Evolutionary conservation across 495 filamentous ascomycete species (phyloP).

Genomic region (Bombardia bombarda): DNA sequence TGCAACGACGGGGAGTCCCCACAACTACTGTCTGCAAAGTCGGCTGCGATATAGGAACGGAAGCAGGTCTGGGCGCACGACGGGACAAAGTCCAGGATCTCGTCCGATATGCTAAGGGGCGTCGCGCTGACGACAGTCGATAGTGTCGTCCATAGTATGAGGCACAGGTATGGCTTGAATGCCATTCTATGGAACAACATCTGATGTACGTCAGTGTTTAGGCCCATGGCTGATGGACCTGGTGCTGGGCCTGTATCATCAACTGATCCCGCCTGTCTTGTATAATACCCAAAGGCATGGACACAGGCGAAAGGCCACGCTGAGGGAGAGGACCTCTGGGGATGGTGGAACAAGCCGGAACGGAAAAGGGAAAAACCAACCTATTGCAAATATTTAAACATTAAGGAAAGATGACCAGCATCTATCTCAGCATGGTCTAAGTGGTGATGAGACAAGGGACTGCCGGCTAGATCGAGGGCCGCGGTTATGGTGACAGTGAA

Average conservation of each 20-base stretch:
- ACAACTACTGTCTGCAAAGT: slow-evolving; percentile 47
- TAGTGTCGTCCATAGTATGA: slow-evolving; percentile 31
- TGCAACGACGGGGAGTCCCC: slow-evolving; percentile 41
- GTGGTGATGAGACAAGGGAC: not conserved
- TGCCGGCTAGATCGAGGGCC: slow-evolving; percentile 5
- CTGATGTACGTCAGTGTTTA: slow-evolving; percentile 12
- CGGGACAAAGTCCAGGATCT: slow-evolving; percentile 48
- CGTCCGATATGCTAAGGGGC: slow-evolving; percentile 28
- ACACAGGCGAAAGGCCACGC: too few species aligned
- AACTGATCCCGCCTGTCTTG: too few species aligned
- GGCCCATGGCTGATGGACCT: too few species aligned
- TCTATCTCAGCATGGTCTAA: slow-evolving; percentile 19
- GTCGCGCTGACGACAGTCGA: slow-evolving; percentile 13
- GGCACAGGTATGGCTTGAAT: slow-evolving; percentile 24
- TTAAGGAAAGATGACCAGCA: slow-evolving; percentile 31
- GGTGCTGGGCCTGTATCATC: too few species aligned
- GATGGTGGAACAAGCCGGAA: too few species aligned
- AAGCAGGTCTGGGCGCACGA: slow-evolving; percentile 57
- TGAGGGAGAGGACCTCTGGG: too few species aligned
- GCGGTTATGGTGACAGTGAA: slow-evolving; percentile 5
- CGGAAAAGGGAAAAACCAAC: too few species aligned
- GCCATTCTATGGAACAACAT: slow-evolving; percentile 39
- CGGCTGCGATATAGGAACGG: slow-evolving; percentile 48
- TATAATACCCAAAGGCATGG: too few species aligned
- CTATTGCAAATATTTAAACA: slow-evolving; percentile 24